Base-by-base conservation (phyloP, 148 eudicot genomes). In the Silene uniflora region DNA sequence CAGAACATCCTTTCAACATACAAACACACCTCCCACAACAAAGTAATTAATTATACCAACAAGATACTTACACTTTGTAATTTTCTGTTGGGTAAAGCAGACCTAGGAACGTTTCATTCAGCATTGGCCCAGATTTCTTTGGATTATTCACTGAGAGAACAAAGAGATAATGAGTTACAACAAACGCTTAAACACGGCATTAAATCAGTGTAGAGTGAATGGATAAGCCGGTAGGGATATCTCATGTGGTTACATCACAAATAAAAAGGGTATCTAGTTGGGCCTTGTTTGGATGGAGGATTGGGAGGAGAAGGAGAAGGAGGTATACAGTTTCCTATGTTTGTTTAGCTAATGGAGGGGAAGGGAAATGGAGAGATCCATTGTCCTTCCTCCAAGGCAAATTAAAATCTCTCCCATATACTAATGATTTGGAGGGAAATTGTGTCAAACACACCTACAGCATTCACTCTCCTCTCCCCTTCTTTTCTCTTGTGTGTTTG, bases 51-150 rank as follows among this genome's bases (percentile, higher is more conserved):
- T 29, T 49, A 70, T 21, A 25, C 47, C 9, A 70, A 35, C 39
- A 58, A 22, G 76, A 76, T 77, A 75, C 97, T 84, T 82, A 95
- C 96, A 95, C 93, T 92, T 95, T 95, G 86, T 89, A 95, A 83
- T 95, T 95, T 73, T 95, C 97, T 65, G 96, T 84, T 32, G 97
- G 97, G 81, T 95, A 95, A 35, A 92, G 92, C 79, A 92, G 83
- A 62, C 99, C 99, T 56, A 95, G 92, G 73, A 90, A 95, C 49
- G 97, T 89, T 88, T 92, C 99, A 73, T 95, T 92, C 73, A 95
- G 86, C 83, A 89, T 89, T 17, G 94, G 94, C 65, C 96, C 93
- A 24, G 97, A 88, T 84, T 88, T 90, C 77, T 92, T 92, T n/a
- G 99, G 97, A 87, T 95, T 95, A 84, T 91, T 95, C 84, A 92